A percentile compares a stretch with the other conserved stretches of the same genome.
Evolutionary conservation across 257 asterid genomes (phyloP).

Genomic region (Eucommia ulmoides): DNA sequence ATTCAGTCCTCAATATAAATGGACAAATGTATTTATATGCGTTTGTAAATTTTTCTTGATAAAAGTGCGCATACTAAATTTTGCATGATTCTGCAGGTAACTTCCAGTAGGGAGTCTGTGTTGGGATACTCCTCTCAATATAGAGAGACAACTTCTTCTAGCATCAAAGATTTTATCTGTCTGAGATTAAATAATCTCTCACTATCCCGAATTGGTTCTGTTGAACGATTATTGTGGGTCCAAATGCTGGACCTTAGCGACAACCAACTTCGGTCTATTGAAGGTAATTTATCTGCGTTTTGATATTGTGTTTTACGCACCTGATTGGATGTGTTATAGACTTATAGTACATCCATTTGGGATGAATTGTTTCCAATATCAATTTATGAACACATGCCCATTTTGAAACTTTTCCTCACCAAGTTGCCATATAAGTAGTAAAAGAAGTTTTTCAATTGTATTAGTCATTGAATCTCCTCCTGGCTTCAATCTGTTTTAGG

Average conservation of each 20-base stretch:
- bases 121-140: slow-evolving; percentile 31
- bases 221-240: slow-evolving; percentile 77
- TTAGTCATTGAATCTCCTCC: too few relatives aligned
- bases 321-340: neutral
- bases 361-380: too few relatives aligned
- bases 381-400: too few relatives aligned
- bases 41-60: neutral
- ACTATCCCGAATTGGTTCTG: slow-evolving; percentile 52
- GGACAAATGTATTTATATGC: too few relatives aligned
- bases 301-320: slow-evolving; percentile 4
- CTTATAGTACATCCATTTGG: too few relatives aligned
- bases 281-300: slow-evolving; percentile 37
- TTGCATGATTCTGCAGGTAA: slow-evolving; percentile 33
- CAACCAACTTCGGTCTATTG: slow-evolving; percentile 70
- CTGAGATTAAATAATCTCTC: slow-evolving; percentile 58
- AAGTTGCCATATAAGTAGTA: too few relatives aligned
- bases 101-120: slow-evolving; percentile 39
- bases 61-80: slow-evolving; percentile 5
- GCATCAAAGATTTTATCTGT: slow-evolving; percentile 17
- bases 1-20: too few relatives aligned
- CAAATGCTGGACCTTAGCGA: slow-evolving; percentile 87
- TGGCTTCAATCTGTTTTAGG: too few relatives aligned
- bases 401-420: too few relatives aligned
- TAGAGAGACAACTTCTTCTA: slow-evolving; percentile 36
- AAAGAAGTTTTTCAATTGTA: too few relatives aligned